Conservation (phyloP, 345 rosid genomes). For the Acer campestre region DNA sequence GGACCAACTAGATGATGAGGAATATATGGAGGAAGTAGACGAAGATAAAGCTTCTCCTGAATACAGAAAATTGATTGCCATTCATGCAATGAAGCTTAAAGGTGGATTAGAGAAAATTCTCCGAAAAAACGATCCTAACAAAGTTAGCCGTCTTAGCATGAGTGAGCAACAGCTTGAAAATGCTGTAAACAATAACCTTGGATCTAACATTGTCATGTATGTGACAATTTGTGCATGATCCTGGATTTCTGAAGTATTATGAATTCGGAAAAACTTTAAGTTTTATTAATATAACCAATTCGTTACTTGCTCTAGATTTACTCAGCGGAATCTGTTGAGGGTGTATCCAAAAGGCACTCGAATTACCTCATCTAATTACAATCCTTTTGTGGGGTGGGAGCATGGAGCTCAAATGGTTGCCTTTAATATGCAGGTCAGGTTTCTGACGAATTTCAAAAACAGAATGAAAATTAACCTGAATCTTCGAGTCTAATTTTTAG, state of each 20-base stretch:
- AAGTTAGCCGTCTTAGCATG: constrained; percentile 65
- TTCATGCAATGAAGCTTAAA: constrained; percentile 73
- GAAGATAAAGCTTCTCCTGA: constrained; percentile 41
- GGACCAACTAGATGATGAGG: constrained; percentile 31
- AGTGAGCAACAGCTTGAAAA: constrained; percentile 72
- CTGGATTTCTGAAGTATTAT: not conserved
- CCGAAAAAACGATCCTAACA: constrained; percentile 42
- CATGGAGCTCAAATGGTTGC: constrained; percentile 99
- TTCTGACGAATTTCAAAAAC: not conserved
- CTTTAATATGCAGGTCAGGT: constrained; percentile 89
- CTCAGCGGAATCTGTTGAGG: constrained; percentile 76
- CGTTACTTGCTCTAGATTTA: constrained; percentile 47
- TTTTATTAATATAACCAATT: not conserved
- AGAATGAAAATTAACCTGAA: not conserved
- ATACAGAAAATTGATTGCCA: constrained; percentile 64
- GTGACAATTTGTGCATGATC: not conserved
- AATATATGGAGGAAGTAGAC: constrained; percentile 36
- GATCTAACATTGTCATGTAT: constrained; percentile 44
- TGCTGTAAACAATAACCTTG: constrained; percentile 39
- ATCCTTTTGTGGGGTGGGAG: constrained; percentile 83
- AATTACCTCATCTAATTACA: constrained; percentile 76
- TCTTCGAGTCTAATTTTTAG: not conserved
- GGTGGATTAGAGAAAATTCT: constrained; percentile 45
- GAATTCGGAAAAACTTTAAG: not conserved
- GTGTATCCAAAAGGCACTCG: constrained; percentile 82